Evolutionary conservation across 2,329 filamentous ascomycete genomes (phyloP).

Genomic region (Stagonosporopsis chrysanthemi): DNA sequence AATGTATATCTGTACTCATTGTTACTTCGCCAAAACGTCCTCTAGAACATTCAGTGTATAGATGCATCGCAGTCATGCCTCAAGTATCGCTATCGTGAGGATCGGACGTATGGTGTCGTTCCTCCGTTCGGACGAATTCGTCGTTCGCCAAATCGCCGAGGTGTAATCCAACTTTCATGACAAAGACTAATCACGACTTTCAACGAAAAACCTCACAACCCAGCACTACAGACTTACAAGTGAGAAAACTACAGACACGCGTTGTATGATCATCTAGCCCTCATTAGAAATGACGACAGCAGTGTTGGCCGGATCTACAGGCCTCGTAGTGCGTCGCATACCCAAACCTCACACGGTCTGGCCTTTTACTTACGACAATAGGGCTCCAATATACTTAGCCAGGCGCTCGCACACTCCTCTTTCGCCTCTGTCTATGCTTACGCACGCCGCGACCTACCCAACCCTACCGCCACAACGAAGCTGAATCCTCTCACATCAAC

Average conservation of each 20-base stretch:
- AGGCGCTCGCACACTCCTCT: conserved; percentile 63
- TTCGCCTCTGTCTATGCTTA: conserved; percentile 68
- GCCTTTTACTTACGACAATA: conserved; percentile 35
- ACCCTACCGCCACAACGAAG: conserved; percentile 60
- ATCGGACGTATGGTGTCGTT: conserved; percentile 6
- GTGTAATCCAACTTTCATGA: not conserved
- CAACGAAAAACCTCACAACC: not conserved
- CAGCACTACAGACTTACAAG: not conserved
- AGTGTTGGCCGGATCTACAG: conserved; percentile 70
- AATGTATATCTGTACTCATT: not conserved
- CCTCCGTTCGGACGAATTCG: conserved; percentile 10
- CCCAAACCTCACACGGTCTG: not conserved
- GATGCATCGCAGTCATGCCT: not conserved
- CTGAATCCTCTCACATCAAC: conserved; percentile 71
- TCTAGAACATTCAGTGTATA: not conserved
- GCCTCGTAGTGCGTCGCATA: conserved; percentile 59
- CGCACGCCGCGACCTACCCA: conserved; percentile 69
- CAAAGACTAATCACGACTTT: not conserved
- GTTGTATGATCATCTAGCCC: not conserved
- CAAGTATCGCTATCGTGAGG: not conserved
- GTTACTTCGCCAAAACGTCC: not conserved
- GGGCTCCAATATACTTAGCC: conserved; percentile 77
- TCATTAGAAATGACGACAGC: conserved; percentile 56
- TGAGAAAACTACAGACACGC: not conserved
- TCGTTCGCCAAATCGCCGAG: conserved; percentile 8